phyloP scores from a whole-genome alignment of 345 rosid genomes.

The Iberis pinnata region DNA sequence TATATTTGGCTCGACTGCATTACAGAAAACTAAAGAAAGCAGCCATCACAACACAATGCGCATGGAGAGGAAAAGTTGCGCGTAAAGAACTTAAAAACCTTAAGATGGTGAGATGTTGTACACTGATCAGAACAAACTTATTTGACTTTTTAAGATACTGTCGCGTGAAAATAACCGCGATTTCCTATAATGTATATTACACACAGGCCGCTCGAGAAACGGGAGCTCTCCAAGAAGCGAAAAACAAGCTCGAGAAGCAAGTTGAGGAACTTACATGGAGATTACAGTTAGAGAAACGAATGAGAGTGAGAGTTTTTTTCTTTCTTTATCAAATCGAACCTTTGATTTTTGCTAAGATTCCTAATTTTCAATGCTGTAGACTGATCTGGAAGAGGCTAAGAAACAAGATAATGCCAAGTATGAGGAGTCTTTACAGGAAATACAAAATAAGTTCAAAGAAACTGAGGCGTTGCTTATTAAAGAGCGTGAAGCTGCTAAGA shows the following conservation, averaged over 20 bases:
- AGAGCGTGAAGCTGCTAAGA: slow-evolving; percentile 71
- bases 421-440: slow-evolving; percentile 70
- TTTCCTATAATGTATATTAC: slow-evolving; percentile 7
- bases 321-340: slow-evolving; percentile 7
- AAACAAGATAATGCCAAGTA: slow-evolving; percentile 79
- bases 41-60: slow-evolving; percentile 74
- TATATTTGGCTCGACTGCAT: slow-evolving; percentile 51
- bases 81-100: slow-evolving; percentile 81
- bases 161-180: neutral
- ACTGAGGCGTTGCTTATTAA: slow-evolving; percentile 65
- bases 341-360: slow-evolving; percentile 10
- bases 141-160: slow-evolving; percentile 7
- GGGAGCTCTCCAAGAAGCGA: slow-evolving; percentile 99
- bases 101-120: slow-evolving; percentile 67
- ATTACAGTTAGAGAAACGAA: slow-evolving; percentile 92
- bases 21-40: slow-evolving; percentile 67
- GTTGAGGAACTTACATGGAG: slow-evolving; percentile 99
- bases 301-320: slow-evolving; percentile 50
- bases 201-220: slow-evolving; percentile 95
- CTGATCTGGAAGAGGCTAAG: slow-evolving; percentile 91
- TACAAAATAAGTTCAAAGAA: slow-evolving; percentile 78
- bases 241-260: slow-evolving; percentile 94
- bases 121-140: too few relatives aligned
- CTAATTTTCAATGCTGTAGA: slow-evolving; percentile 37
- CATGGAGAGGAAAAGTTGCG: slow-evolving; percentile 95